A percentile compares a stretch with the other conserved stretches of the same genome.
These are phyloP conservation scores for Croton setiger DNA, from an alignment of 441 rosid species.

Conservation along the genomic window DNA sequence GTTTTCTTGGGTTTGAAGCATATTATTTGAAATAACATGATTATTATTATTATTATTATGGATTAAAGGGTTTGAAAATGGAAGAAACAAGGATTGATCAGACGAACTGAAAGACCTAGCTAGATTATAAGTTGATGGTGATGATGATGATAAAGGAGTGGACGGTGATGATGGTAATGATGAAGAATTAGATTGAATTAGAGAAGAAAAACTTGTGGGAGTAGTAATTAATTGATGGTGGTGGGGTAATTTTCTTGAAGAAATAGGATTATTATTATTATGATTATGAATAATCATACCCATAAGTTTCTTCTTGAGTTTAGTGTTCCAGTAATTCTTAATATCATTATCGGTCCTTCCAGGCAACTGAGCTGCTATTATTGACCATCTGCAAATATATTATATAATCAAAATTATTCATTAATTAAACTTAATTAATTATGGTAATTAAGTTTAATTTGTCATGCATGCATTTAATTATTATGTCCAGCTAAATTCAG, in stretches of 20 bases:
- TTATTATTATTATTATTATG: not conserved
- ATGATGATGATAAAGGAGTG: constrained; percentile 24
- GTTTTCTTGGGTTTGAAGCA: constrained; percentile 36
- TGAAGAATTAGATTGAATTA: constrained; percentile 27
- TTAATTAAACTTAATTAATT: too few relatives aligned
- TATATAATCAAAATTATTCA: not conserved
- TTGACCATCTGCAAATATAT: constrained; percentile 76
- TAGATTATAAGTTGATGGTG: constrained; percentile 27
- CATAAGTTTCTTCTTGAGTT: constrained; percentile 86
- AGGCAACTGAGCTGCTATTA: constrained; percentile 87
- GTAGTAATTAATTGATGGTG: constrained; percentile 10
- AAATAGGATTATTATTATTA: constrained; percentile 8
- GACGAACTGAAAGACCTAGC: constrained; percentile 24
- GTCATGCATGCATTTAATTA: constrained; percentile 26
- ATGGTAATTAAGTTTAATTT: not conserved
- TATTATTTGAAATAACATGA: not conserved
- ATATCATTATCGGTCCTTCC: constrained; percentile 96
- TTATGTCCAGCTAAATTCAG: constrained; percentile 5
- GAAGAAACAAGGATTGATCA: constrained; percentile 27
- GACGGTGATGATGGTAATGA: constrained; percentile 26
- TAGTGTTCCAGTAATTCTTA: constrained; percentile 97
- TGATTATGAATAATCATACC: constrained; percentile 14
- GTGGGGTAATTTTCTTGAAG: constrained; percentile 37
- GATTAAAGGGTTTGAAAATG: constrained; percentile 32
- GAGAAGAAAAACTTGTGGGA: constrained; percentile 30